Evolutionary conservation across 768 basidiomycete genomes (phyloP), one percentile per base, ranked within the genome.

Genomic region (Termitomyces sp.): DNA sequence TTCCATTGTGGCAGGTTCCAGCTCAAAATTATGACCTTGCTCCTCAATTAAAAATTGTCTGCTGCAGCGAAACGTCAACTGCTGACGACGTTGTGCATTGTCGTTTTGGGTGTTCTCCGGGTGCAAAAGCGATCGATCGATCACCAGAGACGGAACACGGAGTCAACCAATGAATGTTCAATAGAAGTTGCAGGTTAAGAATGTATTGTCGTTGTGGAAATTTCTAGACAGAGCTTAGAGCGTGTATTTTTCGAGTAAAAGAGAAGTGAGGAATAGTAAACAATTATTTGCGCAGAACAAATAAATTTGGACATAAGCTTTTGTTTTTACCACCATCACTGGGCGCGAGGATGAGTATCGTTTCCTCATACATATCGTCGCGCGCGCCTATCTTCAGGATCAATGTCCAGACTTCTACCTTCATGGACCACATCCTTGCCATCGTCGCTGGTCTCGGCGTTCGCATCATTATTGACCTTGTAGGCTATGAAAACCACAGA

Each of bases 351-450:
- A 70, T 72, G 71, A 70, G 68, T 67, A 62, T 73, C 69, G 67
- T 72, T 62, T 76, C 75, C 60, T 72, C 74, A 51, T 68, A 70
- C 60, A 68, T 73, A 61, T 72, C 74, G 16, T 61, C 71, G 59
- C 68, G 68, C 64, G 67, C 70, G 44, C 64, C 70, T 54, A 59
- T 69, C 55, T 68, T 71, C 66, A 65, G 64, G 44, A 62, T 75
- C 60, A 71, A 71, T 69, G 68, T 67, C 22, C 75, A 73, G 45
- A 48, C 71, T 54, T 62, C 64, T 61, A 68, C 71, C 33, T 31
- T 75, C 66, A 89, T 90, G 87, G 89, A 91, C 68, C 84, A 80
- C 69, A 62, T 90, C 44, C 73, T 82, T 69, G 83, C 89, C 67
- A 87, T 90, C 64, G 81, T 75, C 56, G 73, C 83, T 50, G 89